phyloP scores from a whole-genome alignment of 441 rosid species.

The Populus trichocarpa region DNA sequence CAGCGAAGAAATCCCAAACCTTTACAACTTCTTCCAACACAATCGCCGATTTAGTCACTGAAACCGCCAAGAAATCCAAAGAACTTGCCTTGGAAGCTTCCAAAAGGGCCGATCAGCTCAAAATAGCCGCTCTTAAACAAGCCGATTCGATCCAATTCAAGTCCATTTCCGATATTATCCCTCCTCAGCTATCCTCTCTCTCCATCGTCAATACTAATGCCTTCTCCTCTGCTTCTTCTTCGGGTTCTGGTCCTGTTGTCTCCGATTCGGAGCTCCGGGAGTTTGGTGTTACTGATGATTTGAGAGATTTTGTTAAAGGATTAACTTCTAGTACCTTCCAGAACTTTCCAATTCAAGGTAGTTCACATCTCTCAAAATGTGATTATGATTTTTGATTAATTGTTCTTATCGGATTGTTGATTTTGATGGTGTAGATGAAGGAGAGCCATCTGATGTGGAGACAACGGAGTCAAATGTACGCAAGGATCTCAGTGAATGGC shows the following conservation, averaged over 20 bases:
- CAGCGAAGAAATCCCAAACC: conserved; percentile 36
- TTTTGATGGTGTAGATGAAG: conserved; percentile 34
- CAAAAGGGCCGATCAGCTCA: conserved; percentile 45
- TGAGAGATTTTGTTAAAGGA: conserved; percentile 57
- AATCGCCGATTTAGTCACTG: no score
- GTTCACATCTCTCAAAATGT: background rate
- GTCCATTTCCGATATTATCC: conserved; percentile 43
- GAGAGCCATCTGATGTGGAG: conserved; percentile 34
- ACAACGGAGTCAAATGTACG: conserved; percentile 42
- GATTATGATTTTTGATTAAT: background rate
- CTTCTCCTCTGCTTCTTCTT: background rate
- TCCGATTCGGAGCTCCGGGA: conserved; percentile 29
- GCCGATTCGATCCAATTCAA: conserved; percentile 38
- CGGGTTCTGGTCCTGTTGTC: background rate
- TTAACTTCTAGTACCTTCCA: conserved; percentile 66
- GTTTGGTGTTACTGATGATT: conserved; percentile 59
- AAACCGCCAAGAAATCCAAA: conserved; percentile 19
- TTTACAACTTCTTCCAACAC: no score
- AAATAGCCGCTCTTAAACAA: conserved; percentile 20
- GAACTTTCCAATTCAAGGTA: conserved; percentile 59
- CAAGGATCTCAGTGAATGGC: conserved; percentile 80
- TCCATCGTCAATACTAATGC: background rate
- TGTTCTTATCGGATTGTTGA: background rate
- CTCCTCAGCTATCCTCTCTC: conserved; percentile 38
- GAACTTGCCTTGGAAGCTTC: conserved; percentile 61